phyloP scores from a whole-genome alignment of 208 protist species.

The Acanthamoeba culbertsoni region DNA sequence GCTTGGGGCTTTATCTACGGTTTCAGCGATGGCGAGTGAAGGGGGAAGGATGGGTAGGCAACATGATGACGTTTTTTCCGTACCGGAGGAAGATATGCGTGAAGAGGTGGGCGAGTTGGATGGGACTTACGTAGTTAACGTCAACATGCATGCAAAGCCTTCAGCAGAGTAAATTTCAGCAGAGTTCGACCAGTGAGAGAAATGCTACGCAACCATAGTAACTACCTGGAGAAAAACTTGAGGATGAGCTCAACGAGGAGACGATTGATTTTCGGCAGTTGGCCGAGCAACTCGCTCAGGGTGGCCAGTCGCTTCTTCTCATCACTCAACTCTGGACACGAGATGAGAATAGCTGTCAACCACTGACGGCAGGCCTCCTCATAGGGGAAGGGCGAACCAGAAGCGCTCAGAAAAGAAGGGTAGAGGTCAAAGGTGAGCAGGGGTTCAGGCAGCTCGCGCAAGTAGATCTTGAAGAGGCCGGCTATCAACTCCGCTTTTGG shows the following conservation, averaged over 20 bases:
- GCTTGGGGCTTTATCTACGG: background rate
- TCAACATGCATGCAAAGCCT: background rate
- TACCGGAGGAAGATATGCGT: constrained; percentile 21
- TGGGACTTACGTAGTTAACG: background rate
- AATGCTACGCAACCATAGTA: background rate
- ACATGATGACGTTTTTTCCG: too few species aligned
- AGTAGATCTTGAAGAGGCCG: background rate
- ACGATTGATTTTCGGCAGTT: constrained; percentile 1
- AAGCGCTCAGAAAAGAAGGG: background rate
- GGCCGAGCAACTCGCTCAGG: background rate
- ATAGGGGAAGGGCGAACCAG: background rate
- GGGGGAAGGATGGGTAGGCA: background rate
- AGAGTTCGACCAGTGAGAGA: background rate
- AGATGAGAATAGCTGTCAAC: background rate
- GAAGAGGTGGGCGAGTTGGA: background rate
- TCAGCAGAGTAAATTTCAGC: background rate
- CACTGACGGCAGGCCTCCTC: background rate
- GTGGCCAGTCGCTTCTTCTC: background rate
- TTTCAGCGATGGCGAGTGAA: background rate
- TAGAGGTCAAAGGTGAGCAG: constrained; percentile 9
- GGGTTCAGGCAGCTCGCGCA: background rate
- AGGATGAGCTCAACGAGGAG: constrained; percentile 27
- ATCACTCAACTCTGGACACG: background rate
- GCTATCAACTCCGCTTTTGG: background rate
- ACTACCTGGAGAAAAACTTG: background rate